These are phyloP conservation scores for Cenchrus americanus DNA, from an alignment of 176 grass and related monocot genomes.

Conservation along the genomic window DNA sequence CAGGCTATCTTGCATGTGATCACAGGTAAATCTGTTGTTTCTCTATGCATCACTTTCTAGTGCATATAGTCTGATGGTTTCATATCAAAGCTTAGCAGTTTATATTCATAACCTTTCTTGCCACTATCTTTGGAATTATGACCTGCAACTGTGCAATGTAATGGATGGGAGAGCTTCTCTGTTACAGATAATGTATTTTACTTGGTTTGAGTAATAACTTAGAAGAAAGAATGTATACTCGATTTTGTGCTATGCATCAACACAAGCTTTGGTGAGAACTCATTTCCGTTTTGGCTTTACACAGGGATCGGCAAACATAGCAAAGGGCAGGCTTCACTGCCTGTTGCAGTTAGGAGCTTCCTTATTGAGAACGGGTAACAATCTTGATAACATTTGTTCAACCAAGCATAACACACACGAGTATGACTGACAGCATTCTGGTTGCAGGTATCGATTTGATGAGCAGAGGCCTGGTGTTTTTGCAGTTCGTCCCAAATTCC, in stretches of 20 bases:
- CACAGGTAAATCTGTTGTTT: slow-evolving; percentile 56
- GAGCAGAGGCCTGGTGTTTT: slow-evolving; percentile 77
- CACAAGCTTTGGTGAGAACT: neutral
- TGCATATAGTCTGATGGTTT: slow-evolving; percentile 1
- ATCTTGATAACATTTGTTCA: neutral
- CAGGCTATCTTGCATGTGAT: slow-evolving; percentile 73
- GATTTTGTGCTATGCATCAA: neutral
- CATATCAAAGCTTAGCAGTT: slow-evolving; percentile 1
- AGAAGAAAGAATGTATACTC: neutral
- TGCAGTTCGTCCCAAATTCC: slow-evolving; percentile 74
- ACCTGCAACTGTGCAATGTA: neutral
- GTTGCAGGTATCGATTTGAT: slow-evolving; percentile 73
- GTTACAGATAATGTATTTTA: neutral
- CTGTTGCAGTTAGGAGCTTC: slow-evolving; percentile 65
- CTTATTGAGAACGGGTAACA: slow-evolving; percentile 76
- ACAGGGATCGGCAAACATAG: slow-evolving; percentile 95
- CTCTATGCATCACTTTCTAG: slow-evolving; percentile 12
- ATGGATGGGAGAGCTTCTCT: neutral
- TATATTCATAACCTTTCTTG: slow-evolving; percentile 8
- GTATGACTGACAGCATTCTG: neutral
- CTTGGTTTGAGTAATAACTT: slow-evolving; percentile 12
- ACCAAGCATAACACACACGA: neutral
- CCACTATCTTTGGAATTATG: neutral
- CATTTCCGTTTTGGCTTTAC: slow-evolving; percentile 38
- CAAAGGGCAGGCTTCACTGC: slow-evolving; percentile 82